These are phyloP conservation scores for Escovopsis weberi DNA, from an alignment of 2,329 filamentous ascomycete species.

Conservation along the genomic window DNA sequence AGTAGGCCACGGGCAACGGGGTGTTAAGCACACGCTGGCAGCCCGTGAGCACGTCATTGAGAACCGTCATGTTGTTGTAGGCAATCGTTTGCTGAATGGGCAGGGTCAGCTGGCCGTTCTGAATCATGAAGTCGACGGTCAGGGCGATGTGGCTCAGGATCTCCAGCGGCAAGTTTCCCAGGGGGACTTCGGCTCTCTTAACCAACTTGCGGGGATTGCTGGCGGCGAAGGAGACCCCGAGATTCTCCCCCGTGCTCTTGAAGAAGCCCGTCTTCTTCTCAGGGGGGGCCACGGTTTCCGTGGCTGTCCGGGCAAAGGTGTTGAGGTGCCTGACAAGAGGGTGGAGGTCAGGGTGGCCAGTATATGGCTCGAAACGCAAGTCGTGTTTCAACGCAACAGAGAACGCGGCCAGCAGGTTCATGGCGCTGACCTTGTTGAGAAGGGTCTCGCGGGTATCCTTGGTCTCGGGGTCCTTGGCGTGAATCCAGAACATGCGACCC, in stretches of 20 bases:
- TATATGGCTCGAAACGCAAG: conserved; percentile 70
- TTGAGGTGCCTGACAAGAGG: conserved; percentile 57
- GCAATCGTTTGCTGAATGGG: conserved; percentile 45
- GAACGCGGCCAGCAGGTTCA: conserved; percentile 68
- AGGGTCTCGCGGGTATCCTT: conserved; percentile 47
- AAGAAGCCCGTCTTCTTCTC: conserved; percentile 34
- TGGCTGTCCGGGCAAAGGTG: conserved; percentile 52
- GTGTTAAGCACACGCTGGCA: conserved; percentile 71
- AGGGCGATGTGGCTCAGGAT: conserved; percentile 58
- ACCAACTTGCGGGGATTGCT: conserved; percentile 66
- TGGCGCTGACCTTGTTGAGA: conserved; percentile 55
- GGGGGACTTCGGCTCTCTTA: conserved; percentile 56
- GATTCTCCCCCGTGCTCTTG: conserved; percentile 54
- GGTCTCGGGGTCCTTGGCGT: conserved; percentile 43
- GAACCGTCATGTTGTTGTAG: conserved; percentile 42
- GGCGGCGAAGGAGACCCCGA: conserved; percentile 62
- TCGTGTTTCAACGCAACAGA: conserved; percentile 68
- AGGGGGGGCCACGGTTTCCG: conserved; percentile 22
- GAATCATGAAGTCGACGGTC: conserved; percentile 48
- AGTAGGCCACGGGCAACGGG: conserved; percentile 69
- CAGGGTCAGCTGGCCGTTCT: conserved; percentile 38
- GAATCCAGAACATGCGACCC: conserved; percentile 72
- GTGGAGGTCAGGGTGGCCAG: conserved; percentile 59
- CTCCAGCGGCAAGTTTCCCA: conserved; percentile 74
- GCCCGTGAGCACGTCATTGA: conserved; percentile 60